Evolutionary conservation across 2,329 filamentous ascomycete genomes (phyloP).

Genomic region (Dichotomopilus funicola): DNA sequence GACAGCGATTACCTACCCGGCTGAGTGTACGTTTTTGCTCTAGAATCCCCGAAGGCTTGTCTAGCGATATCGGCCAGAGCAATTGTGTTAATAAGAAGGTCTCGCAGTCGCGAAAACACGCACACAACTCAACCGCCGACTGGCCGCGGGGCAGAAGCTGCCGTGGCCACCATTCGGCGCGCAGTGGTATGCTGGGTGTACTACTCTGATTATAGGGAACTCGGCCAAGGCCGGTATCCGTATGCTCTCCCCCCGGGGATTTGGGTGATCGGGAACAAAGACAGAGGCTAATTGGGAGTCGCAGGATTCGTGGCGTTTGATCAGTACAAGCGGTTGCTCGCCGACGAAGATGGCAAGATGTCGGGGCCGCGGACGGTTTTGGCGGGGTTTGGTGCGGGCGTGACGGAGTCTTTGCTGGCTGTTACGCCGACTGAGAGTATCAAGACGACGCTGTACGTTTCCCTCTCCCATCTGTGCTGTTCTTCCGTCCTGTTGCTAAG

Average conservation of each 20-base stretch:
- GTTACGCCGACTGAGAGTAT: slow-evolving; percentile 98
- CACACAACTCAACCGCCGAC: slow-evolving; percentile 80
- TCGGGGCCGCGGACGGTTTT: slow-evolving; percentile 86
- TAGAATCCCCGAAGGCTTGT: background rate
- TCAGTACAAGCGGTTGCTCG: slow-evolving; percentile 77
- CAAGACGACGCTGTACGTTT: slow-evolving; percentile 77
- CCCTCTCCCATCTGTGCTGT: too few species aligned
- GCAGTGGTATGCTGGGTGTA: slow-evolving; percentile 98
- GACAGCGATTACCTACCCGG: slow-evolving; percentile 79
- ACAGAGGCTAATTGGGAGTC: background rate
- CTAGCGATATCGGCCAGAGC: slow-evolving; percentile 6
- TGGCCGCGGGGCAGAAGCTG: slow-evolving; percentile 77
- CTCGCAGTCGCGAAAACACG: slow-evolving; percentile 81
- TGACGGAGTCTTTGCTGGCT: slow-evolving; percentile 86
- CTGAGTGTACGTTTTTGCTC: slow-evolving; percentile 62
- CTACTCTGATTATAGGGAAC: slow-evolving; percentile 93
- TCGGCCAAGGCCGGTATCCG: slow-evolving; percentile 92
- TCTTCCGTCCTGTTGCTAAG: too few species aligned
- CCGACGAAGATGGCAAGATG: slow-evolving; percentile 79
- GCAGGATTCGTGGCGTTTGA: slow-evolving; percentile 91
- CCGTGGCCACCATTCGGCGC: slow-evolving; percentile 89
- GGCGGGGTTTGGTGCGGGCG: slow-evolving; percentile 88
- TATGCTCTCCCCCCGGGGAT: too few species aligned
- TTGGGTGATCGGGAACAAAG: too few species aligned
- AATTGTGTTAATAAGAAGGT: background rate